Evolutionary conservation across 495 filamentous ascomycete genomes (phyloP).

Genomic region (Pseudotulostoma volvatum): DNA sequence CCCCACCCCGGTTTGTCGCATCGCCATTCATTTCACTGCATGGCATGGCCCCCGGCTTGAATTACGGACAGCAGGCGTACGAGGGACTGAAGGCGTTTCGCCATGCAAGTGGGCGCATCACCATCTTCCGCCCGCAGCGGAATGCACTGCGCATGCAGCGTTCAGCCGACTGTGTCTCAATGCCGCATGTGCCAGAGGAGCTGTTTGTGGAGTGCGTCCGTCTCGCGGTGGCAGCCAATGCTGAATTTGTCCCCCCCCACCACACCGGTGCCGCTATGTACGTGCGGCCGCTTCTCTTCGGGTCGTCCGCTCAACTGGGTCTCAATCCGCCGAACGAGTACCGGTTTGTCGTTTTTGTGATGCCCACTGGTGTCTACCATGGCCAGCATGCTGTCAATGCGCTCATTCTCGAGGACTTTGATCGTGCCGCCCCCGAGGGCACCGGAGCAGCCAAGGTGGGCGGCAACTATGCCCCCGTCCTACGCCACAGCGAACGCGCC

Average conservation of each 20-base stretch:
- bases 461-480: conserved; percentile 70
- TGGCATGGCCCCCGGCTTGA: conserved; percentile 77
- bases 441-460: conserved; percentile 61
- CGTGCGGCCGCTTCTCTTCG: conserved; percentile 74
- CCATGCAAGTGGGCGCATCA: conserved; percentile 42
- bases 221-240: conserved; percentile 68
- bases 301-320: conserved; percentile 62
- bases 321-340: conserved; percentile 76
- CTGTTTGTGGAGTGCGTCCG: conserved; percentile 59
- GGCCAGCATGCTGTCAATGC: conserved; percentile 66
- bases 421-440: conserved; percentile 57
- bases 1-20: conserved; percentile 49
- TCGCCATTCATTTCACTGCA: conserved; percentile 72
- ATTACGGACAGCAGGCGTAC: conserved; percentile 90
- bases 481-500: conserved; percentile 64
- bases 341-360: conserved; percentile 67
- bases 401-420: conserved; percentile 62
- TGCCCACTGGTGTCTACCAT: conserved; percentile 82
- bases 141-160: conserved; percentile 72
- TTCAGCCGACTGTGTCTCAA: conserved; percentile 59
- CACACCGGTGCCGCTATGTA: conserved; percentile 78
- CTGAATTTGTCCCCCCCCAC: conserved; percentile 74
- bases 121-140: conserved; percentile 63
- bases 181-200: conserved; percentile 56
- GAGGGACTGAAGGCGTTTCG: conserved; percentile 90